Base-by-base conservation (phyloP, 2,329 filamentous ascomycete genomes). In the Paecilomyces formosus region DNA sequence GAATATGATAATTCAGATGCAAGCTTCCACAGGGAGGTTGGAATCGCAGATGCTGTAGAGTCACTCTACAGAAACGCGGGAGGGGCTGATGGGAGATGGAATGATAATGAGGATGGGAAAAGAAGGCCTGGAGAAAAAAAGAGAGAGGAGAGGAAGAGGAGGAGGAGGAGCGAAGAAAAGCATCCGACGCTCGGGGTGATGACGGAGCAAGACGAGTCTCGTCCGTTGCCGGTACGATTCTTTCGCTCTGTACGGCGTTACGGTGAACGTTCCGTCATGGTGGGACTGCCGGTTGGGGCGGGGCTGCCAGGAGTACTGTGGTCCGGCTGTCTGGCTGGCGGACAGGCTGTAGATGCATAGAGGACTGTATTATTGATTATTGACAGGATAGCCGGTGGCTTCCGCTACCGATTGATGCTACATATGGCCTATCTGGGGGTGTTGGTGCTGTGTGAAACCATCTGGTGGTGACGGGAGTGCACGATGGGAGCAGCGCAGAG, bases 291-390 rank as follows among this genome's bases (percentile, higher is more conserved):
- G 58, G 60, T 57, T 63, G 62, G 54, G 62, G 65, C 63, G 65
- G 64, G 65, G 64, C 64, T 61, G 60, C 24, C 51, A 18, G 30
- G 71, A 73, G 70, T 66, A 72, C 68, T 71, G 69, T 72, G 66
- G 66, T 72, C 71, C 71, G 71, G 68, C 13, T 45, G 64, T 35
- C 33, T 39, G 30, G 30, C 8, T 12, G 35, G 11, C 45, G 28
- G 54, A 45, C 15, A 7, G 22, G 15, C 24, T 4, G 9, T 3
- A 15, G 12, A 21, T 8, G 60, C 59, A 61, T 59, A 62, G 8
- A 9, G 3, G 3, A 45, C 5, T 1, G 8, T 45, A 2, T 8
- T 21, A 18, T 21, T 7, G 8, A 18, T 8, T 2, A 18, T 45
- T 9, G 1, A 39, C 2, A 1, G 2, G 2, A 18, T 45, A 6